Evolutionary conservation across 352 stramenopile genomes (phyloP), one percentile per base, ranked within the genome.

Genomic region (Phytopythium boreale): DNA sequence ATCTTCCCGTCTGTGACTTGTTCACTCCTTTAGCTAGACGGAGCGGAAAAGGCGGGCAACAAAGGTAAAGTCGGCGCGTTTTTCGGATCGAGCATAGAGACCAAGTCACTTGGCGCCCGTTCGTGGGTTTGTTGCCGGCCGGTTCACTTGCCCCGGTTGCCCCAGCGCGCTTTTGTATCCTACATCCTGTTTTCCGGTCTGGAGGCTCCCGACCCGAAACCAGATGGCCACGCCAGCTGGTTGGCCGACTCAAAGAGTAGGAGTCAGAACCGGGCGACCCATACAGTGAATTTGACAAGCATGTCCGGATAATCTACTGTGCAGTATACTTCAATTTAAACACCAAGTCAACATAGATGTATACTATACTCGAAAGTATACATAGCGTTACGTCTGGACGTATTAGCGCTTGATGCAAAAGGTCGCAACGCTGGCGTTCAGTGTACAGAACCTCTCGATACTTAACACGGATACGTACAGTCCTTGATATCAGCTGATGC

Each of bases 101-200:
- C 7, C 47, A 55, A 55, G 24, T 55, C 10, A 12, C 17, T 55
- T 36, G 47, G 6, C 46, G 22, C 46, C 22, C 22, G n/a, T 31
- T 52, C 47, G 47, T 11, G 46, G 6, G 20, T 22, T 52, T 22
- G 22, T 22, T 12, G 46, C 34, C 34, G 34, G 34, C 34, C 34
- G 34, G 4, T 39, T 39, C 47, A 34, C 47, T 53, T 53, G 47
- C 2, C 12, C 47, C 24, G 2, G 47, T 53, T 56, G 49, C 49
- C 26, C 49, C 27, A 31, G 49, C 47, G 26, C 27, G 49, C 49
- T 39, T 36, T 36, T 24, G 24, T 36, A 56, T 56, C 26, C 49
- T 37, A 37, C 49, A 56, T 56, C 49, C 20, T 56, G 49, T 14
- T 56, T 17, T 55, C 47, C 47, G 24, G 43, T 50, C 47, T 19